Conservation (phyloP, 2,329 filamentous ascomycete species). For the Herpotrichia juniperi region DNA sequence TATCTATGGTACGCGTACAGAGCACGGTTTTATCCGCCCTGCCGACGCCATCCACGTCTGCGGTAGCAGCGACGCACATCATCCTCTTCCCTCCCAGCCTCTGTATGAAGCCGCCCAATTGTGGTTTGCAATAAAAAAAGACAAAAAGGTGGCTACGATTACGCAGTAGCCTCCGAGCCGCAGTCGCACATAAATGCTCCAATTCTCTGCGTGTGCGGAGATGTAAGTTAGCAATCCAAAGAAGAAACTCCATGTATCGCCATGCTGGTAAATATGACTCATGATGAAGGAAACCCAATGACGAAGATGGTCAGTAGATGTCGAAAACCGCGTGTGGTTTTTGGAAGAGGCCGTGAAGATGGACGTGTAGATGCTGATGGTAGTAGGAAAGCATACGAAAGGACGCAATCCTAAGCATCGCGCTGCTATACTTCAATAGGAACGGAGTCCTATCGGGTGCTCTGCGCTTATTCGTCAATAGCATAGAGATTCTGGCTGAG, state of each 20-base stretch:
- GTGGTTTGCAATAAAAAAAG: not conserved
- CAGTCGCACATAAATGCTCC: not conserved
- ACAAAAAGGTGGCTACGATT: not conserved
- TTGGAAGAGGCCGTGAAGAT: constrained; percentile 1
- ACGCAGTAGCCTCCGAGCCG: not conserved
- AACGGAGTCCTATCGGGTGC: not conserved
- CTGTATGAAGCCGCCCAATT: not conserved
- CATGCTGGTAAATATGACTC: constrained; percentile 13
- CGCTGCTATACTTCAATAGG: not conserved
- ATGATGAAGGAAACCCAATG: constrained; percentile 1
- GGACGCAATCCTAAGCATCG: not conserved
- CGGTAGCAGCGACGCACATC: not conserved
- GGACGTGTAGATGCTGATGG: not conserved
- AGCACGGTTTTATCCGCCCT: not conserved
- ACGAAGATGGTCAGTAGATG: not conserved
- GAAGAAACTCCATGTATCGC: constrained; percentile 12
- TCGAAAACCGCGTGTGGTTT: not conserved
- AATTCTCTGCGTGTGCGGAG: not conserved
- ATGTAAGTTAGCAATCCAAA: not conserved
- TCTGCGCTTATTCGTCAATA: constrained; percentile 64
- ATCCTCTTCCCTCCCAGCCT: not conserved
- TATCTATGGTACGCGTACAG: not conserved
- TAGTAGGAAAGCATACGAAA: not conserved
- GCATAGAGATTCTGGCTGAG: constrained; percentile 89
- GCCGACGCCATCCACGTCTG: not conserved